Evolutionary conservation across 805 yeast genomes (phyloP), one percentile per base, ranked within the genome.

Genomic region (Ogataea pini): DNA sequence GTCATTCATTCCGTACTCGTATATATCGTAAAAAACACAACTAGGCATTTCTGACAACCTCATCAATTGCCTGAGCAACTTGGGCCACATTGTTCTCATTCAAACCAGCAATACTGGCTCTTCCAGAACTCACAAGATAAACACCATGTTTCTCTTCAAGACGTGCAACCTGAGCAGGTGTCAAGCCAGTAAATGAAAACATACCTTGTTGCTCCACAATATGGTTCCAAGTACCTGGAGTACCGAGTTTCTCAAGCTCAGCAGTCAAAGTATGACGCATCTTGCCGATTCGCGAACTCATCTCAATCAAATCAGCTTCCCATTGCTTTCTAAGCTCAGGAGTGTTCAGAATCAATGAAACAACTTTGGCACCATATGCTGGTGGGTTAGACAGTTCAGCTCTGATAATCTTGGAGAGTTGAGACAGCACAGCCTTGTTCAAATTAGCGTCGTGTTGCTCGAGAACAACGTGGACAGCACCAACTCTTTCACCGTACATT

Each of bases 401-500:
- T 64, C 98, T 80, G 47, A 84, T 83, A 60, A 88, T 73, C 58
- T 77, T 78, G 57, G 83, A 79, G 64, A 94, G 74, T 69, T 92
- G 97, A 2, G 96, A 82, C 47, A 72, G 68, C 51, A 91, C 75
- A 17, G 91, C 89, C 17, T 61, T 65, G 54, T 76, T 75, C 48
- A 81, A 74, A 3, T 64, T 62, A 1, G 68, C 59, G 49, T 70
- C 65, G 19, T 70, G 61, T 31, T 69, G 69, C 29, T 82, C 78
- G 20, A 83, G 65, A 9, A 89, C 79, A 19, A 91, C 66, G 64
- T 91, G 97, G 68, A 92, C 79, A 20, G 94, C 95, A 54, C 99
- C 99, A 28, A 86, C 89, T 75, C 99, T 86, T 76, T 92, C 98
- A 68, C 98, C 98, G 65, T 92, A 92, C 82, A 92, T 85, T 56